Conservation (phyloP, 2,329 filamentous ascomycete genomes). For the Lasiodiplodia sp. region DNA sequence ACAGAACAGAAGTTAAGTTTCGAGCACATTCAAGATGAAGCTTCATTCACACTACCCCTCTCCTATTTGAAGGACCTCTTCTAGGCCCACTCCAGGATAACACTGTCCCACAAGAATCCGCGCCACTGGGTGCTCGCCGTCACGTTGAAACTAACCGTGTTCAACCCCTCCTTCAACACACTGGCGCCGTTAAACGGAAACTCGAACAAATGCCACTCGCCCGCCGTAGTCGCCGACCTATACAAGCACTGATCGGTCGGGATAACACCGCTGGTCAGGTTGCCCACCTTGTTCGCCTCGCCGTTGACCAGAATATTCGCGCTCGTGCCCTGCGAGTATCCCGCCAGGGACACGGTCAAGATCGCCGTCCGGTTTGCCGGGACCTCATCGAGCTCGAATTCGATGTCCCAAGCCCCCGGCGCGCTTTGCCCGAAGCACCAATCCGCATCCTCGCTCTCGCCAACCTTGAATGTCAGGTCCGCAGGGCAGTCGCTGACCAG, state of each 20-base stretch:
- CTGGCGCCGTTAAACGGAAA: constrained; percentile 42
- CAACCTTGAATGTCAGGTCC: constrained; percentile 55
- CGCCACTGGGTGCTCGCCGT: constrained; percentile 47
- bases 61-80: neutral
- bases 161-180: constrained; percentile 43
- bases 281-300: constrained; percentile 44
- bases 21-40: neutral
- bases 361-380: constrained; percentile 36
- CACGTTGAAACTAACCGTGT: constrained; percentile 49
- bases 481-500: constrained; percentile 54
- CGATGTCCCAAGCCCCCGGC: constrained; percentile 43
- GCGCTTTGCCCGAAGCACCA: constrained; percentile 60
- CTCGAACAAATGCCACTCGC: constrained; percentile 58
- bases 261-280: constrained; percentile 48
- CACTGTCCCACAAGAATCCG: constrained; percentile 54
- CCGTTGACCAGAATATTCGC: constrained; percentile 53
- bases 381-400: constrained; percentile 45
- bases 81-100: constrained; percentile 46
- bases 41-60: neutral
- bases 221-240: constrained; percentile 55
- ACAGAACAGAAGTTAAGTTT: neutral
- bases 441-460: constrained; percentile 50
- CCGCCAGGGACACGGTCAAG: constrained; percentile 54
- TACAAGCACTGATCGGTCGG: constrained; percentile 57
- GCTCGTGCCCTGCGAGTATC: constrained; percentile 53